These are phyloP conservation scores for Amyloporia xantha DNA, from an alignment of 768 basidiomycete species.

Conservation along the genomic window DNA sequence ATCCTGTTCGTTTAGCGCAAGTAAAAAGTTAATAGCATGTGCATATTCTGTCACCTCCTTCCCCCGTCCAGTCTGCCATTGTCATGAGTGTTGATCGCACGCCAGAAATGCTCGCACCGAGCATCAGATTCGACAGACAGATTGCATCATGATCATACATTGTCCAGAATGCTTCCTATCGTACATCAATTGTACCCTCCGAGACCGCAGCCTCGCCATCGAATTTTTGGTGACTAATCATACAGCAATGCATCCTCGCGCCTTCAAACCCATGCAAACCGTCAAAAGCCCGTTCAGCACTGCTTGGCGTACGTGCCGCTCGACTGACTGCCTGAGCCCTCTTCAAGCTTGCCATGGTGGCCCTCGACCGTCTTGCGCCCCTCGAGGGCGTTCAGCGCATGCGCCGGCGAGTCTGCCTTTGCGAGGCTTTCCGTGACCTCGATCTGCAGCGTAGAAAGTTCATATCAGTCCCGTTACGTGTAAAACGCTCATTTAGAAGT, in stretches of 20 bases:
- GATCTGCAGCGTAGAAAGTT: constrained; percentile 34
- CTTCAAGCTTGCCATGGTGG: constrained; percentile 38
- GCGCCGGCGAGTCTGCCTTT: constrained; percentile 38
- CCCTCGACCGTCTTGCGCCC: constrained; percentile 30
- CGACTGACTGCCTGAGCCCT: constrained; percentile 38
- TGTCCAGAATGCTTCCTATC: not conserved
- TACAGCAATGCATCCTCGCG: no score
- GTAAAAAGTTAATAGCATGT: no score
- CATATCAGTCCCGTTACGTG: not conserved
- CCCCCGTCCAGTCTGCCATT: no score
- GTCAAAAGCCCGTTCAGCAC: no score
- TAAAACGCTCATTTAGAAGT: not conserved
- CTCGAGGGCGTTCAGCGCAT: constrained; percentile 44
- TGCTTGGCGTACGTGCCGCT: constrained; percentile 65
- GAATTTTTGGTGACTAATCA: not conserved
- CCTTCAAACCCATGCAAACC: no score
- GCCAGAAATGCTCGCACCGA: no score
- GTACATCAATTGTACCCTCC: not conserved
- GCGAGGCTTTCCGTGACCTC: constrained; percentile 57
- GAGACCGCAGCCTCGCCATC: no score
- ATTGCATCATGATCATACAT: not conserved
- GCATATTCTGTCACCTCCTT: no score
- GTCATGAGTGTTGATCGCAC: no score
- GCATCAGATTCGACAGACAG: no score
- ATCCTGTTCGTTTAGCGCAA: no score